Evolutionary conservation across 345 rosid genomes (phyloP), one percentile per base, ranked within the genome.

Genomic region (Balakata baccata): DNA sequence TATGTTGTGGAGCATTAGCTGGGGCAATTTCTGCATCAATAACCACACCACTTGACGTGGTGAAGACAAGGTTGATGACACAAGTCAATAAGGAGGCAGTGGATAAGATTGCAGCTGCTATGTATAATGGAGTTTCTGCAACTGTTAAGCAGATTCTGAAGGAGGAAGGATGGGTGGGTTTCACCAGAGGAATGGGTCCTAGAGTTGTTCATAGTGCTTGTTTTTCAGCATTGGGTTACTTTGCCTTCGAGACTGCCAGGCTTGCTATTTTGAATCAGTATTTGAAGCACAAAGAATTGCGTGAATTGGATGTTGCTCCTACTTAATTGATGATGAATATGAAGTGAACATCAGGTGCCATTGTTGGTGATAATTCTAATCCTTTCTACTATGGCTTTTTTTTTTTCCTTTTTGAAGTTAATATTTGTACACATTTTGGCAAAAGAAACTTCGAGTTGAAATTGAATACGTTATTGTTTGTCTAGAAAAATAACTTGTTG

Each of bases 181-280:
- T 94, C 73, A 89, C 88, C 0, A 82, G 97, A 0, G 98, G 97
- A 47, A 85, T 92, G 87, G 97, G 92, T 10, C 97, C 98, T 9
- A 80, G 97, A 70, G 96, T 94, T 70, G 79, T 94, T 77, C 98
- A 94, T 50, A 94, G 98, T 74, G 98, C 98, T 50, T 87, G 97
- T 72, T 92, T 94, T 80, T 89, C 98, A 0, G 98, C 98, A 0
- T 64, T 94, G 16, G 97, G 98, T 7, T 94, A 94, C 84, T 90
- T 90, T 81, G 98, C 98, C 2, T 92, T 94, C 75, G 98, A 94
- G 90, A 94, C 98, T 7, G 95, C 97, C 0, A 86, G 97, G 86
- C 87, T 90, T 49, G 68, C 88, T 3, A 85, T 92, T 82, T 82
- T 94, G 79, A 85, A 86, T 75, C 91, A 82, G 75, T 90, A 87